Conservation (phyloP, 129 eudicot species). For the Sambucus nigra region DNA sequence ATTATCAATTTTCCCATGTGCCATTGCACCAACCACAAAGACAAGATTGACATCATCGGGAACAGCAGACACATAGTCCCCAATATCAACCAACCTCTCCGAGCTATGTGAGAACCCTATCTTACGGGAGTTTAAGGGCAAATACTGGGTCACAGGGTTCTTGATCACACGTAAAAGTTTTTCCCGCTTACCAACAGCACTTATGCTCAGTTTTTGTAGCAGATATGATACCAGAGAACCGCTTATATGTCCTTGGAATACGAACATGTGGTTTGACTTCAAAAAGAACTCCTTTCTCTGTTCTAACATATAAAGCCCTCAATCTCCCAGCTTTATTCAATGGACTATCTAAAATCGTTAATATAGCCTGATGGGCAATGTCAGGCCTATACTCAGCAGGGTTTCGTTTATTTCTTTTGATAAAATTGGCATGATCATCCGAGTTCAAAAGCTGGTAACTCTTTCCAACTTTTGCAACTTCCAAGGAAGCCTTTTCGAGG, state of each 20-base stretch:
- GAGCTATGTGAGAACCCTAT: constrained; percentile 98
- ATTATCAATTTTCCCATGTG: constrained; percentile 85
- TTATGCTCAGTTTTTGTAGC: constrained; percentile 76
- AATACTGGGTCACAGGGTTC: constrained; percentile 89
- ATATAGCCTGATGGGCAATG: constrained; percentile 95
- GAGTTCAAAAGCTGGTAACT: constrained; percentile 79
- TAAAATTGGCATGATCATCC: constrained; percentile 76
- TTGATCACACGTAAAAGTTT: constrained; percentile 74
- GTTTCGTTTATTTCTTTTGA: constrained; percentile 52
- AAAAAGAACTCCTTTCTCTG: constrained; percentile 82
- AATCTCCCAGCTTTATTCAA: constrained; percentile 81
- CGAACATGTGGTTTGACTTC: constrained; percentile 92
- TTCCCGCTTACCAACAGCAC: constrained; percentile 86
- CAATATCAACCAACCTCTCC: constrained; percentile 78
- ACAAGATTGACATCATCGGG: constrained; percentile 62
- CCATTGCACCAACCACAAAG: constrained; percentile 99
- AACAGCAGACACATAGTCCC: constrained; percentile 55
- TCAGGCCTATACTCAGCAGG: constrained; percentile 95
- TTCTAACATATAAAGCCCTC: constrained; percentile 79
- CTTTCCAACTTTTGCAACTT: constrained; percentile 96
- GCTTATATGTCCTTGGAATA: constrained; percentile 86
- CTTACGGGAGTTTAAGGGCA: constrained; percentile 69
- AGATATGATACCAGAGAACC: constrained; percentile 91
- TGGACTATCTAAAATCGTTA: constrained; percentile 79
- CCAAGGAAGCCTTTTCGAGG: constrained; percentile 85